Percentiles rank a stretch among this genome's conserved stretches.
These are phyloP conservation scores for Puccinia polysora DNA, from an alignment of 1,284 basidiomycete species.

Conservation along the genomic window DNA sequence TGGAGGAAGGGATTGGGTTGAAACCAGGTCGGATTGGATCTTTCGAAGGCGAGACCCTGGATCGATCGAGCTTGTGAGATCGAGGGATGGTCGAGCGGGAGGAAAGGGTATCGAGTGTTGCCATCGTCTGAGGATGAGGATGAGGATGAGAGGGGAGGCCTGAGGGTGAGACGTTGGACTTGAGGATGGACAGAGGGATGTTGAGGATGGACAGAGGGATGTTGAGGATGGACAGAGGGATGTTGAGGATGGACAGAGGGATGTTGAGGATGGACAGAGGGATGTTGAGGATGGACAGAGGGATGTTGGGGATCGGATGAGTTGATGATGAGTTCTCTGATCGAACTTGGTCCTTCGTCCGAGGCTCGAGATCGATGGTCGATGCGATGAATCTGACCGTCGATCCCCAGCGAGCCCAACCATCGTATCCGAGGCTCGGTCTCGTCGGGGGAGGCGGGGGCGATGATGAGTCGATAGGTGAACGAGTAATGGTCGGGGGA, in stretches of 20 bases:
- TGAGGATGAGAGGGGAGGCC: too few relatives aligned
- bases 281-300: too few relatives aligned
- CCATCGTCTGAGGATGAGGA: neutral
- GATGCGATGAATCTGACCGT: neutral
- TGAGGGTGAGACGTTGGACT: too few relatives aligned
- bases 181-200: too few relatives aligned
- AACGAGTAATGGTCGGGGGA: neutral
- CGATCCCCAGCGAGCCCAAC: neutral
- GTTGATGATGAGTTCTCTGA: neutral
- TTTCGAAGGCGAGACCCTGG: slow-evolving; percentile 3
- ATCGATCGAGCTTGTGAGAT: neutral
- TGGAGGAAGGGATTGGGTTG: neutral
- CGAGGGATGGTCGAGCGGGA: neutral
- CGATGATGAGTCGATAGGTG: neutral
- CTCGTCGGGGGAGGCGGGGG: neutral
- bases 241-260: too few relatives aligned
- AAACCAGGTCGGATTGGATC: slow-evolving; percentile 25
- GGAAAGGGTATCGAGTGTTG: neutral
- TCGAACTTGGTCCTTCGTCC: neutral
- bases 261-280: too few relatives aligned
- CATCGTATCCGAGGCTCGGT: neutral
- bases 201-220: too few relatives aligned
- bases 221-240: too few relatives aligned
- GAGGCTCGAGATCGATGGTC: neutral
- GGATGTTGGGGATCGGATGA: neutral